Conservation (phyloP, 306 rosid genomes). For the Abrus precatorius region DNA sequence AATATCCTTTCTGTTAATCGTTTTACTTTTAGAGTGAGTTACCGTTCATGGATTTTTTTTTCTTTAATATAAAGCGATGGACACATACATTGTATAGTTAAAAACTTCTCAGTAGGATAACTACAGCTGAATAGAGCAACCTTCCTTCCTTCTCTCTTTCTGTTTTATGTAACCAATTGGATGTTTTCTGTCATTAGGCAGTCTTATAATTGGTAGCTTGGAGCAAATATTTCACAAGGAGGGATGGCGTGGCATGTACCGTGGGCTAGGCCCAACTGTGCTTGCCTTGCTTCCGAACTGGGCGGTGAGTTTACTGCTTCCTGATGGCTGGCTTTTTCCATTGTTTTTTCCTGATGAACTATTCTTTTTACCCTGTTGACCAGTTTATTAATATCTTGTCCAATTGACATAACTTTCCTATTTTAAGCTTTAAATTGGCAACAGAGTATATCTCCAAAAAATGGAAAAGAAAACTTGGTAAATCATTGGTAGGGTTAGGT, state of each 20-base stretch:
- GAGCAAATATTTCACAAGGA: constrained; percentile 78
- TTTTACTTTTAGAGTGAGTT: constrained; percentile 17
- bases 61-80: background rate
- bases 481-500: background rate
- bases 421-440: constrained; percentile 8
- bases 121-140: background rate
- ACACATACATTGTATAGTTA: background rate
- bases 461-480: background rate
- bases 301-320: constrained; percentile 71
- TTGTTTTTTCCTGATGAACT: background rate
- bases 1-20: too few relatives aligned
- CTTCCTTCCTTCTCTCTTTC: too few relatives aligned
- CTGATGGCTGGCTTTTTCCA: too few relatives aligned
- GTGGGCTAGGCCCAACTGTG: constrained; percentile 87
- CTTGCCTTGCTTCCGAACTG: constrained; percentile 89
- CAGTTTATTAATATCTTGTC: background rate
- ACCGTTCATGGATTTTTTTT: background rate
- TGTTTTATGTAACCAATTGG: background rate
- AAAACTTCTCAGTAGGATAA: background rate
- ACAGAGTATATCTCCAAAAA: background rate
- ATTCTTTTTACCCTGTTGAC: background rate
- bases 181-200: constrained; percentile 57
- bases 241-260: constrained; percentile 92
- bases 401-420: background rate
- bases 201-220: constrained; percentile 80